A percentile compares a stretch with the other conserved stretches of the same genome.
These are phyloP conservation scores for Apiospora sp. DNA, from an alignment of 2,329 filamentous ascomycete species.

Conservation along the genomic window DNA sequence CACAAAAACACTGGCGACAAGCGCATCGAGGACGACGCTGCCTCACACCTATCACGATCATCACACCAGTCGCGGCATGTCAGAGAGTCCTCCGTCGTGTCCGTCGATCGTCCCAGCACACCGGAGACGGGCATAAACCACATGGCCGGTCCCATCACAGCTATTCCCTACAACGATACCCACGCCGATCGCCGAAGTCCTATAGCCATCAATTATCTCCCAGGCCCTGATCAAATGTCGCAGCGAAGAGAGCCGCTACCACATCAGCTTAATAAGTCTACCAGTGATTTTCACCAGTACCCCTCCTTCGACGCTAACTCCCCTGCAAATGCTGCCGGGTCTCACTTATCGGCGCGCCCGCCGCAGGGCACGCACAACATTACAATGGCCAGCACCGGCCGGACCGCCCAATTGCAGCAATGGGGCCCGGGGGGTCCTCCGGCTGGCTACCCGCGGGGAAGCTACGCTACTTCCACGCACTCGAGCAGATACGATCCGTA, in stretches of 20 bases:
- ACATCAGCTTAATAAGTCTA: conserved; percentile 82
- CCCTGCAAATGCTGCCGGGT: conserved; percentile 54
- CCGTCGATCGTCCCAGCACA: conserved; percentile 72
- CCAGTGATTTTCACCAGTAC: conserved; percentile 88
- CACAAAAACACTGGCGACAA: conserved; percentile 73
- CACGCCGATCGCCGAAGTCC: conserved; percentile 72
- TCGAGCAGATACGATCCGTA: conserved; percentile 65
- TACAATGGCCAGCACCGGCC: conserved; percentile 75
- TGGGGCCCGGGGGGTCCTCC: conserved; percentile 62
- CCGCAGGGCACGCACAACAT: conserved; percentile 66
- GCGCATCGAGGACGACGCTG: conserved; percentile 69
- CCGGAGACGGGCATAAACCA: conserved; percentile 73
- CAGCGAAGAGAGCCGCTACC: conserved; percentile 77
- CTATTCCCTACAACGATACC: conserved; percentile 84
- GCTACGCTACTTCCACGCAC: conserved; percentile 56
- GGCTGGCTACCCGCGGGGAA: conserved; percentile 52
- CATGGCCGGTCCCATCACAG: conserved; percentile 83
- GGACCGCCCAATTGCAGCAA: conserved; percentile 79
- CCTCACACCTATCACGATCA: conserved; percentile 66
- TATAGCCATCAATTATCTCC: conserved; percentile 76
- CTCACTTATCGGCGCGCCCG: conserved; percentile 64
- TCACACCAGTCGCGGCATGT: conserved; percentile 72
- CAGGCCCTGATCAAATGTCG: conserved; percentile 69
- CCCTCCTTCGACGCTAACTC: conserved; percentile 71
- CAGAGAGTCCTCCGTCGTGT: conserved; percentile 75